Base-by-base conservation (phyloP, 345 rosid genomes). In the Hibiscus syriacus region DNA sequence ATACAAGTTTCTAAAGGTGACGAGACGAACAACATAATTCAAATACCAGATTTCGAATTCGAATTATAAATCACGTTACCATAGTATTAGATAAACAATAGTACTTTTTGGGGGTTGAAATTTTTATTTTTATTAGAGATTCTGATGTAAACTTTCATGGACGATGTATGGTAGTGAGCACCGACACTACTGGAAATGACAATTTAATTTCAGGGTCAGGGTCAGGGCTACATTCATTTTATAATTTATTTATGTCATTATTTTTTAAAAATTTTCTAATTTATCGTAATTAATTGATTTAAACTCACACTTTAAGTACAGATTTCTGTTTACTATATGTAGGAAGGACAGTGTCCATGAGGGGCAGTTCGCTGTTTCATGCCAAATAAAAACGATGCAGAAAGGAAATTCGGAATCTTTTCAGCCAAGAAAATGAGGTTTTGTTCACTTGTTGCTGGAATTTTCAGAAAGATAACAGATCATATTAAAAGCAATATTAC, bases 181-280 rank as follows among this genome's bases (percentile, higher is more conserved):
- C 89, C 89, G 88, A 87, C 86, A 81, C 68, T 60, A n/a, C 70
- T 48, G 49, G 72, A 67, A 67, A 72, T 68, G 70, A 61, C 41
- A 55, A 70, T 10, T 62, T 36, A 73, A 16, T 20, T 54, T 65
- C 1, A 19, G 29, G n/a, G 55, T n/a, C n/a, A n/a, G n/a, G n/a
- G n/a, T 64, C 46, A 41, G 48, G 45, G 46, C 19, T 66, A 46
- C 12, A n/a, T 16, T 41, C 17, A 20, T 13, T 67, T 61, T 22
- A 41, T 27, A 77, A 32, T 55, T 43, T 14, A 11, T 64, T 16
- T 9, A 64, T 64, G 26, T 7, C n/a, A 1, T 5, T 30, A 68
- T 50, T 64, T 46, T 11, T 50, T 48, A 36, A n/a, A n/a, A n/a
- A n/a, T n/a, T n/a, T n/a, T n/a, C n/a, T n/a, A n/a, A n/a, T n/a